Base-by-base conservation (phyloP, 2,329 filamentous ascomycete species). In the Paecilomyces niveus region DNA sequence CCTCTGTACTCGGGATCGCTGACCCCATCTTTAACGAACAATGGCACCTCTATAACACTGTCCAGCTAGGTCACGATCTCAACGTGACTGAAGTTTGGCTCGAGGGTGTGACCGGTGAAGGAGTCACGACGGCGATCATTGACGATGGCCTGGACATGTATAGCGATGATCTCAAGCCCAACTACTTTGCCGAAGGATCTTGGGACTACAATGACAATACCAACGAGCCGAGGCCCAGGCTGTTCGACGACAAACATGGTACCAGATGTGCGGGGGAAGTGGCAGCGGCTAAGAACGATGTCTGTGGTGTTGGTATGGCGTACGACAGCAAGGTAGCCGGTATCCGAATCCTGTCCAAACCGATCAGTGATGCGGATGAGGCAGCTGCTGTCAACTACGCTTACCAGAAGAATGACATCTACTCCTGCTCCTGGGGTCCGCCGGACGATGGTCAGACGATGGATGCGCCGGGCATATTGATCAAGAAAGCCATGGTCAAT, bases 391-490 rank as follows among this genome's bases (percentile, higher is more conserved):
- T 99, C 81, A 97, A 96, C 74, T 97, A 93, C 77, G 89, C 89
- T 62, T 94, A 86, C 68, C 87, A 97, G 68, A 81, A 93, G 61
- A 99, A 97, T 71, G 86, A 97, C 60, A 97, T 99, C 59, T 99
- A 97, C 76, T 99, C 94, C 0, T 99, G 94, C 78, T 99, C 94
- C 0, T 99, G 94, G 94, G 94, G 94, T 0, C 94, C 94, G 8
- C 90, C 92, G 0, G 94, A 99, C 68, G 92, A 97, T 71, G 94
- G 94, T 53, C 81, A 82, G 61, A 92, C 91, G 24, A 99, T 99
- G 94, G 93, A 97, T 66, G 90, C 87, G 0, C 94, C 94, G 0
- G 90, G 92, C 4, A 84, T 96, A 57, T 80, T 99, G 21, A 97
- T 99, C 68, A 85, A 88, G 65, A 85, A 86, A 64, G 93, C 94